These are phyloP conservation scores for Ilex asprella DNA, from an alignment of 257 asterid genomes.

Conservation along the genomic window DNA sequence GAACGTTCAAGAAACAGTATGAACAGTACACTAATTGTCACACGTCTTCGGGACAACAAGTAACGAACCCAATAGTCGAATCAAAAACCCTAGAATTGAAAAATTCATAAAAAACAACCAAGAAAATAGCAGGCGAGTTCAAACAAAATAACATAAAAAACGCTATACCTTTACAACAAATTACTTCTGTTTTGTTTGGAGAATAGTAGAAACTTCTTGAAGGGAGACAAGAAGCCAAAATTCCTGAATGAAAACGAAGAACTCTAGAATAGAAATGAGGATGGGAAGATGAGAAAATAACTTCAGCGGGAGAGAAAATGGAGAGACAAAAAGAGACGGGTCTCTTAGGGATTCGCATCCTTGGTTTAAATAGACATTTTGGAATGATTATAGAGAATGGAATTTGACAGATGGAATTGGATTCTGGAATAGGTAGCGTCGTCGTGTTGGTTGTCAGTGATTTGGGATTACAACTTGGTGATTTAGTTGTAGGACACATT, in stretches of 20 bases:
- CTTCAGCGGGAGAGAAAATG: constrained; percentile 18
- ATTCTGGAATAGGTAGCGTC: constrained; percentile 10
- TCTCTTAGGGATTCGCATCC: constrained; percentile 62
- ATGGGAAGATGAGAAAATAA: background rate
- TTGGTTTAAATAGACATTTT: constrained; percentile 43
- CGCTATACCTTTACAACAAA: constrained; percentile 39
- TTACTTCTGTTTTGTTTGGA: constrained; percentile 24
- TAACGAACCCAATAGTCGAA: background rate
- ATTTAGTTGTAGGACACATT: background rate
- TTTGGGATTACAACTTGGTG: constrained; percentile 3
- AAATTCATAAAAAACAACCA: background rate
- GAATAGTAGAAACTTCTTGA: constrained; percentile 31
- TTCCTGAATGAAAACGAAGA: constrained; percentile 31
- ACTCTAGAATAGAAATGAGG: constrained; percentile 27
- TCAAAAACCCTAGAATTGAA: background rate
- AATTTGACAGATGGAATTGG: constrained; percentile 25
- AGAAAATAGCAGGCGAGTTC: background rate
- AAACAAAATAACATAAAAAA: background rate
- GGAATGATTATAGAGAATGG: background rate
- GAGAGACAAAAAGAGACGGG: constrained; percentile 46
- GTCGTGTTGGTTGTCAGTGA: background rate
- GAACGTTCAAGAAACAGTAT: background rate
- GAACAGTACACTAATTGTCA: no score
- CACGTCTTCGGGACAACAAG: background rate
- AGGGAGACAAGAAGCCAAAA: constrained; percentile 5